phyloP scores from a whole-genome alignment of 139 green algal species.

The Coccomyxa sp. region DNA sequence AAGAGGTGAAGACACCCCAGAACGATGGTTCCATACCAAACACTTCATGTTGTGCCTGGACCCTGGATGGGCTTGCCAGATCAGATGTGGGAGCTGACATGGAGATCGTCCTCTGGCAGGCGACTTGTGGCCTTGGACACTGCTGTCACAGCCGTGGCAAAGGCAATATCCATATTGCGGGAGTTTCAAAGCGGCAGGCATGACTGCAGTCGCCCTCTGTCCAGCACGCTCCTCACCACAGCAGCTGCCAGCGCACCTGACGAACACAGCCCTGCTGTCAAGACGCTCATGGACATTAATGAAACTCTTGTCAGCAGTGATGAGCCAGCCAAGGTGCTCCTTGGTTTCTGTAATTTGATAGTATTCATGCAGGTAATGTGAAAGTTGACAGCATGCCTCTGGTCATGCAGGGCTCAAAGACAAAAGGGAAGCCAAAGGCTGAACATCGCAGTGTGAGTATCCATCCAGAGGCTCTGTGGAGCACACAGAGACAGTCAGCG shows the following conservation, averaged over 20 bases:
- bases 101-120: neutral
- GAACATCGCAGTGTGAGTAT: too few relatives aligned
- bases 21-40: too few relatives aligned
- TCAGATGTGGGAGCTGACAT: too few relatives aligned
- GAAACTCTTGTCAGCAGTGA: neutral
- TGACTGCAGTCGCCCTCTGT: slow-evolving; percentile 6
- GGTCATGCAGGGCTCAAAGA: neutral
- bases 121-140: slow-evolving; percentile 58
- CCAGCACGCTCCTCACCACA: neutral
- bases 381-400: neutral
- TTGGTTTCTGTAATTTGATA: neutral
- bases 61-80: too few relatives aligned
- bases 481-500: too few relatives aligned
- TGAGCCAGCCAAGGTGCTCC: neutral
- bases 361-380: neutral
- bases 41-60: too few relatives aligned
- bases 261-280: neutral
- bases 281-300: slow-evolving; percentile 5
- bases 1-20: slow-evolving; percentile 15
- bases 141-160: slow-evolving; percentile 30
- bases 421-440: neutral
- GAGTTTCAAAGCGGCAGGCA: neutral
- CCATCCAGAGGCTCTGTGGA: too few relatives aligned
- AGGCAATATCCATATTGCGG: neutral
- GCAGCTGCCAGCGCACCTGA: slow-evolving; percentile 3